Conservation (phyloP, 2,329 filamentous ascomycete species). For the Aspergillus flavus region DNA sequence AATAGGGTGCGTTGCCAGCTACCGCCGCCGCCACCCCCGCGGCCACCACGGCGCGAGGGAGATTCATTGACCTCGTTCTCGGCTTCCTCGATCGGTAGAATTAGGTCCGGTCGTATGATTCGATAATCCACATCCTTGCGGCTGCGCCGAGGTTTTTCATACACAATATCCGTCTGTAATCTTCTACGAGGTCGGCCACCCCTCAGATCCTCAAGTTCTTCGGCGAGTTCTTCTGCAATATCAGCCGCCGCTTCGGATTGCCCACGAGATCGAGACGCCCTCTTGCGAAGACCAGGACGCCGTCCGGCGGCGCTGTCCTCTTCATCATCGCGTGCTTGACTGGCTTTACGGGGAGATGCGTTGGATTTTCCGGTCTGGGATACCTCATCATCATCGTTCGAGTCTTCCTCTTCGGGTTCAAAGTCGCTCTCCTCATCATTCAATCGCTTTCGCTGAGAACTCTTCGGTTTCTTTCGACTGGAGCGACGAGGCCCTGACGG, state of each 20-base stretch:
- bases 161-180: conserved; percentile 37
- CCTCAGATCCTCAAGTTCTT: conserved; percentile 59
- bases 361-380: conserved; percentile 55
- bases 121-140: conserved; percentile 79
- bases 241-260: conserved; percentile 50
- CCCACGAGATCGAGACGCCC: conserved; percentile 50
- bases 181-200: conserved; percentile 46
- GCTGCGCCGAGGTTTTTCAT: conserved; percentile 55
- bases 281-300: conserved; percentile 55
- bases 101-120: conserved; percentile 74
- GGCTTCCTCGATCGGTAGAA: conserved; percentile 73
- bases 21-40: conserved; percentile 59
- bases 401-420: conserved; percentile 57
- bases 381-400: conserved; percentile 54
- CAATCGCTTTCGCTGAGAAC: conserved; percentile 47
- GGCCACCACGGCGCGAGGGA: conserved; percentile 64
- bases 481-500: conserved; percentile 39
- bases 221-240: conserved; percentile 59
- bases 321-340: conserved; percentile 47
- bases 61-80: conserved; percentile 69
- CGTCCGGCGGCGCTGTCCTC: conserved; percentile 52
- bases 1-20: conserved; percentile 80
- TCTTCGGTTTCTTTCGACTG: conserved; percentile 44
- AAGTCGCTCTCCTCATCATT: conserved; percentile 65
- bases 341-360: conserved; percentile 45